Base-by-base conservation (phyloP, 768 basidiomycete species). In the Suillus luteus region DNA sequence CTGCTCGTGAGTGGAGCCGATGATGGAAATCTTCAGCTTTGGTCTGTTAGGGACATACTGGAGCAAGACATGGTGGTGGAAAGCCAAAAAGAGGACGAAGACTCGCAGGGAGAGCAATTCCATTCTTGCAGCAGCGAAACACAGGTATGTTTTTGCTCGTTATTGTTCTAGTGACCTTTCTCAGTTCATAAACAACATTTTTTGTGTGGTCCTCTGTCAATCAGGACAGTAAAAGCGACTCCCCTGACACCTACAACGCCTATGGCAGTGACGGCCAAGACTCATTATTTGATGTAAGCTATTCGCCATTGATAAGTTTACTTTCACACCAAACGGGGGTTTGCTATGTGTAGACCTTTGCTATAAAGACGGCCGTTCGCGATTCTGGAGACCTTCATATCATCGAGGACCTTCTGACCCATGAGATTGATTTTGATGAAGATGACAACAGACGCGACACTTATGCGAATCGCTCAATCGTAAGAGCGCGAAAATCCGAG, bases 241-340 rank as follows among this genome's bases (percentile, higher is more conserved):
- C 52, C 19, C n/a, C 19, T 27, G 48, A 22, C 22, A 7, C 22
- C 22, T 2, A 24, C 22, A 22, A 49, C 1, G 12, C 22, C n/a
- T 24, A 5, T 52, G 4, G 10, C 17, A 33, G 2, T 33, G 52
- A 54, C 10, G 31, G 33, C 19, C 4, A 54, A 10, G 31, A 54
- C 31, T 19, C 52, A 11, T 54, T 54, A 54, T 33, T 54, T 33
- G 52, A 54, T 31, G 52, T 54, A 10, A 54, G 52, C 31, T 31
- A 33, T 54, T 12, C 19, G 19, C 3, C 7, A n/a, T 44, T 9
- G 19, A 44, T n/a, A 2, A 0, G 43, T 54, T 22, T 12, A 6
- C 6, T 3, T 12, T 19, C 27, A 10, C 17, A 54, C 52, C 5
- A 1, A 54, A 54, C 19, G 8, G n/a, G 31, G 11, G 17, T 17